Percentiles rank a stretch among this genome's conserved stretches.
phyloP scores from a whole-genome alignment of 768 basidiomycete species.

The Cantharellus anzutake region DNA sequence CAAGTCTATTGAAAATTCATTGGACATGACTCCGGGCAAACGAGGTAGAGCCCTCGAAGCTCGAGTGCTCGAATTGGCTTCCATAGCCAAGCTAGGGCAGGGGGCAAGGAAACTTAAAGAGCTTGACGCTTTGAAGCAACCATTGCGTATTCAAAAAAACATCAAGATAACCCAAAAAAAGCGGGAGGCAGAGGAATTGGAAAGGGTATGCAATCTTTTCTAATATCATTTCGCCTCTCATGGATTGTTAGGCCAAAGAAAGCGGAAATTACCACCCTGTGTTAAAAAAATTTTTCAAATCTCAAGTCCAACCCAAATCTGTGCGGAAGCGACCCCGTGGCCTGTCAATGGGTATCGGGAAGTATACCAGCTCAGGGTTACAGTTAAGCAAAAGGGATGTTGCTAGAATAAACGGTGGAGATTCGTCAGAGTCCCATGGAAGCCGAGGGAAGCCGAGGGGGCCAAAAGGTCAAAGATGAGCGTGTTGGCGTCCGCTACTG shows the following conservation, averaged over 20 bases:
- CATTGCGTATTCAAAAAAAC: conserved; percentile 55
- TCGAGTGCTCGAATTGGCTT: conserved; percentile 54
- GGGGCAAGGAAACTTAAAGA: conserved; percentile 45
- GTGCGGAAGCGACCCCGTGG: conserved; percentile 39
- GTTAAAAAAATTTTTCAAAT: conserved; percentile 47
- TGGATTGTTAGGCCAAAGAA: conserved; percentile 44
- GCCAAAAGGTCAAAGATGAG: background rate
- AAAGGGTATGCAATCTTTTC: conserved; percentile 29
- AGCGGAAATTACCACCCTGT: conserved; percentile 70
- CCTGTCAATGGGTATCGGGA: conserved; percentile 61
- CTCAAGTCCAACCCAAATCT: conserved; percentile 9
- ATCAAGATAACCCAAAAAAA: conserved; percentile 41
- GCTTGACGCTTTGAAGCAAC: conserved; percentile 47
- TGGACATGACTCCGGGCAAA: conserved; percentile 44
- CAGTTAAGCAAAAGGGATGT: conserved; percentile 47
- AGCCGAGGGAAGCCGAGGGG: background rate
- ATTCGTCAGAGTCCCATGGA: background rate
- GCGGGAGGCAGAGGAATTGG: conserved; percentile 32
- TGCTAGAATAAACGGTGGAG: conserved; percentile 16
- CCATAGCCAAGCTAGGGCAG: conserved; percentile 48
- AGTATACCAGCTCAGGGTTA: conserved; percentile 48
- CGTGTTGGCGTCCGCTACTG: background rate
- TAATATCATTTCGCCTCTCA: conserved; percentile 5
- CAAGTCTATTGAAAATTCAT: conserved; percentile 43
- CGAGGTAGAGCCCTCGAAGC: conserved; percentile 59